Percentiles rank a stretch among this genome's conserved stretches.
These are phyloP conservation scores for Rhizophora apiculata DNA, from an alignment of 345 rosid species.

Conservation along the genomic window DNA sequence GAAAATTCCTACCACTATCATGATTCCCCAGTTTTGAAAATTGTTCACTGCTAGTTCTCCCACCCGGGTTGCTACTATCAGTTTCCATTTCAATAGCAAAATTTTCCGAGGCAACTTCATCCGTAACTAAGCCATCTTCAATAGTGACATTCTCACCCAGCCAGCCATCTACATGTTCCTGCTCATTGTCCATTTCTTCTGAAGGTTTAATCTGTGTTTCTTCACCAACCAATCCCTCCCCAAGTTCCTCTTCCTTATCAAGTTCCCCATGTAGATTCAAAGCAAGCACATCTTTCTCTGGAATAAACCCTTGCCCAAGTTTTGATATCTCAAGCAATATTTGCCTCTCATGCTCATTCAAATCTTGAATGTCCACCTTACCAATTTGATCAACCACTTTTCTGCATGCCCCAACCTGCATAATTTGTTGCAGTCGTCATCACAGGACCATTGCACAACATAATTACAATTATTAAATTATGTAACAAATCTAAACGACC, in stretches of 20 bases:
- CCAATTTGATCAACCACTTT: slow-evolving; percentile 6
- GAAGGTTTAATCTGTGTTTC: not conserved
- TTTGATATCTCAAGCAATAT: not conserved
- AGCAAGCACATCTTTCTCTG: not conserved
- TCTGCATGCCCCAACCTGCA: slow-evolving; percentile 13
- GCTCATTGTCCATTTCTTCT: not conserved
- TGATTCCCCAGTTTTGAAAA: not conserved
- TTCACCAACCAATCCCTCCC: not conserved
- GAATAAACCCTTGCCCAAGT: slow-evolving; percentile 7
- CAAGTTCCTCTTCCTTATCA: slow-evolving; percentile 1
- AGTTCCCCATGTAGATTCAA: not conserved
- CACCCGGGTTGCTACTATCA: not conserved
- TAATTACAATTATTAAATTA: too few species aligned
- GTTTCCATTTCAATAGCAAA: not conserved
- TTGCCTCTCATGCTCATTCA: slow-evolving; percentile 7
- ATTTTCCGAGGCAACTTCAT: not conserved
- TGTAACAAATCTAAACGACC: too few species aligned
- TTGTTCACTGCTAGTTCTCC: not conserved
- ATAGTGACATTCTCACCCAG: not conserved
- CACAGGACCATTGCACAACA: too few species aligned
- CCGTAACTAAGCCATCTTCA: not conserved
- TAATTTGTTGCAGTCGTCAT: not conserved
- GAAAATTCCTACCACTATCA: not conserved
- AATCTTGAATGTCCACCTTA: not conserved
- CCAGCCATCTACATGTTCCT: not conserved